Evolutionary conservation across 768 basidiomycete genomes (phyloP).

Genomic region (Rhodocollybia butyracea): DNA sequence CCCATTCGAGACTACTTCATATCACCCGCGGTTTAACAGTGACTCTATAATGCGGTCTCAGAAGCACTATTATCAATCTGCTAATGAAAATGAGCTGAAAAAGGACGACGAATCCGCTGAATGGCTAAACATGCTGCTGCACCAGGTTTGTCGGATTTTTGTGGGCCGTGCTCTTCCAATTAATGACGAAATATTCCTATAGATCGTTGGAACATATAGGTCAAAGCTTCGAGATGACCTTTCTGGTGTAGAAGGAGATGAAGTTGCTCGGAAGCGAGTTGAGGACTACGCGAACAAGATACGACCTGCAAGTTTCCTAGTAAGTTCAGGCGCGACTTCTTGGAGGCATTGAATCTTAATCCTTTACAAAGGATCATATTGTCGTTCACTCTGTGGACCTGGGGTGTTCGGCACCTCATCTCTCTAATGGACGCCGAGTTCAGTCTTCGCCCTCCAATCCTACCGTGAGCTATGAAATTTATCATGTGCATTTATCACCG

Average conservation of each 20-base stretch:
- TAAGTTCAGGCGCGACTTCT: conserved; percentile 26
- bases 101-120: conserved; percentile 67
- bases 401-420: conserved; percentile 73
- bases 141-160: conserved; percentile 47
- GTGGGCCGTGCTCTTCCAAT: neutral
- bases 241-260: conserved; percentile 73
- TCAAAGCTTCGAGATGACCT: conserved; percentile 72
- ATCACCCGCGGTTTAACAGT: conserved; percentile 55
- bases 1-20: conserved; percentile 52
- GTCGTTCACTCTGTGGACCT: conserved; percentile 82
- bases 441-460: conserved; percentile 22
- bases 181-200: conserved; percentile 5
- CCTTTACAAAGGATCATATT: conserved; percentile 66
- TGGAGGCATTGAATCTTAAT: neutral
- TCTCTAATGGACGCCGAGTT: conserved; percentile 67
- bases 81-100: conserved; percentile 18
- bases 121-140: conserved; percentile 87
- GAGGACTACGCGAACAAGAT: conserved; percentile 81
- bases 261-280: conserved; percentile 73
- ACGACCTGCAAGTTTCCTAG: conserved; percentile 67
- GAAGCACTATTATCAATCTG: conserved; percentile 21
- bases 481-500: conserved; percentile 12
- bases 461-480: conserved; percentile 24
- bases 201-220: conserved; percentile 74
- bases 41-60: conserved; percentile 40